Base-by-base conservation (phyloP, 768 basidiomycete genomes). In the Serendipita indica region DNA sequence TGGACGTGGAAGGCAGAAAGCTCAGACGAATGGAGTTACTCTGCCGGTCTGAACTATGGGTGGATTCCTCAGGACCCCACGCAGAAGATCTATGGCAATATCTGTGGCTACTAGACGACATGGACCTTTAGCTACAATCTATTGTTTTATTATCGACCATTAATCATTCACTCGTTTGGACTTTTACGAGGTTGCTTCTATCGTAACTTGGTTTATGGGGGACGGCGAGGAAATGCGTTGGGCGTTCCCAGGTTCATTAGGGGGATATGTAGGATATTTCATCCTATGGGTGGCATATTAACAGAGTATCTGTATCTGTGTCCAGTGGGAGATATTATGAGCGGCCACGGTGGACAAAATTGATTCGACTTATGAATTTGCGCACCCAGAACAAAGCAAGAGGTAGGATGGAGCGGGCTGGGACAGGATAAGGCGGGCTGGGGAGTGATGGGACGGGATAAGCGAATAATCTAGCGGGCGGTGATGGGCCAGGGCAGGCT, bases 11-110 rank as follows among this genome's bases (percentile, higher is more conserved):
- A 89, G 72, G 69, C 86, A 0, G 88, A 90, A 69, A 71, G 72
- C 61, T 83, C 87, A 2, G 86, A 89, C 62, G 92, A 94, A 60
- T 96, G 92, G 92, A 77, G 84, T 0, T 94, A 94, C 72, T 79
- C 86, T 62, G 82, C 84, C 43, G 89, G 89, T 37, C 73, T 93
- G 33, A 68, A 73, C 12, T 76, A 82, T 61, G 90, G 90, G 20
- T 92, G 87, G 88, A 92, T 94, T 67, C 90, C 91, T 6, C 68
- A 74, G 62, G 68, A 76, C 67, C 78, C 81, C 1, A 74, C 75
- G 6, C 35, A 75, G 35, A 68, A 72, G 57, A 64, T 71, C 64
- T 88, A 79, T 69, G 84, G 82, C 14, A 76, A 72, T 63, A 84
- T 84, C 58, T 93, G 86, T 62, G 37, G 58, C 20, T 63, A 56